Evolutionary conservation across 371 early-diverging fungal species (phyloP), one percentile per base, ranked within the genome.

Genomic region (Cokeromyces recurvatus): DNA sequence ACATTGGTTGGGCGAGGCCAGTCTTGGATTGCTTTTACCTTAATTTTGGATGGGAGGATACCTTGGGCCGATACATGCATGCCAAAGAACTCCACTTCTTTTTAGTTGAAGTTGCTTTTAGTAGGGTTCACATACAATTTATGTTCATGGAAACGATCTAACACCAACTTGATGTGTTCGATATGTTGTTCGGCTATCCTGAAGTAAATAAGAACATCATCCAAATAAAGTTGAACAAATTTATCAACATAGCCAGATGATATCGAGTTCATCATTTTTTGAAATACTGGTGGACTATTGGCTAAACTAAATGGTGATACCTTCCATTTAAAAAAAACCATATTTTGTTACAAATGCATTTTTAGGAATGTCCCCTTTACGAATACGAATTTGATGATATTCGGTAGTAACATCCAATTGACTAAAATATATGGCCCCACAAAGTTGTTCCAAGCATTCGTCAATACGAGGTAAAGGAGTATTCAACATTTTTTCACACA

Each of bases 121-220:
- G 53, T 49, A 2, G 51, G 38, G 10, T 77, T 74, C 2, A 37
- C 48, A 14, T 38, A 57, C 11, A 79, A 46, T 6, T 58, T 31
- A 27, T 27, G 29, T 27, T 27, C 7, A 27, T 11, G 29, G 29
- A 43, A 34, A 7, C 66, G 38, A 3, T 68, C 35, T 1, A 41
- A 21, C 11, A 43, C 25, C 4, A 84, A 57, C 10, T 55, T 40
- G 9, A 44, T 82, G 67, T 9, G 0, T 44, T 39, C 61, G 0
- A 85, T 54, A 1, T 74, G 38, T 0, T 50, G 8, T 34, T 52
- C 36, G n/a, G 29, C 14, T 11, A 56, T 64, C 12, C 62, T 46
- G 2, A 69, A 68, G 44, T 62, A 83, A 16, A 87, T 73, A 0
- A 84, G 50, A 2, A 81, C 71, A 52, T 84, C 77, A 48, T 87